phyloP scores from a whole-genome alignment of 2,329 filamentous ascomycete genomes.

The Fusarium sp. region DNA sequence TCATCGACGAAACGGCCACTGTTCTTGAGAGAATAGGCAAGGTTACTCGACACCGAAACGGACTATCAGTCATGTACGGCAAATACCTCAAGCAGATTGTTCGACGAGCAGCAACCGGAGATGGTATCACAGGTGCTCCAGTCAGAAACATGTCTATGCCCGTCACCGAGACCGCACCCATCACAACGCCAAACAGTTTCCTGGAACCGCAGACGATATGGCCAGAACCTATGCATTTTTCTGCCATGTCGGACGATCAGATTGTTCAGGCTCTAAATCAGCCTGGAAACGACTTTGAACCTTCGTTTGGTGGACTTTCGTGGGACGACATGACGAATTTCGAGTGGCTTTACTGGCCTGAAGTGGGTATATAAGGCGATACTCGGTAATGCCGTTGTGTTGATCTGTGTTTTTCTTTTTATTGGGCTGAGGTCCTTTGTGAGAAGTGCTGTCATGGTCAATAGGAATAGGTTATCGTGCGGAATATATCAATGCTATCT shows the following conservation, averaged over 20 bases:
- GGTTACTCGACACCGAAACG: slow-evolving; percentile 74
- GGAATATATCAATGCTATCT: neutral
- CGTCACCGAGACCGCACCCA: slow-evolving; percentile 29
- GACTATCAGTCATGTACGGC: slow-evolving; percentile 67
- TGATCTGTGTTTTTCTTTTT: neutral
- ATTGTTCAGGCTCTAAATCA: slow-evolving; percentile 75
- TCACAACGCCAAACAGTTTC: slow-evolving; percentile 41
- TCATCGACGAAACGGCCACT: slow-evolving; percentile 76
- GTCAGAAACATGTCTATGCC: slow-evolving; percentile 27
- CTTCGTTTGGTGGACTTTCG: slow-evolving; percentile 65
- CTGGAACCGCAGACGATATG: slow-evolving; percentile 52
- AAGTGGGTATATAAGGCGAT: slow-evolving; percentile 50
- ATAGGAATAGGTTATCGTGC: neutral
- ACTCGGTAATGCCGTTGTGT: neutral
- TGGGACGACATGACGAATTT: slow-evolving; percentile 70
- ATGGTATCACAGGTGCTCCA: slow-evolving; percentile 25
- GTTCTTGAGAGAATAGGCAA: slow-evolving; percentile 77
- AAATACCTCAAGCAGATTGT: slow-evolving; percentile 60
- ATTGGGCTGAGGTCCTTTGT: neutral
- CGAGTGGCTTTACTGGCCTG: slow-evolving; percentile 67
- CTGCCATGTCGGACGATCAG: slow-evolving; percentile 77
- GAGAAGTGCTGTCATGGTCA: neutral
- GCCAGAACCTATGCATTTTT: slow-evolving; percentile 70
- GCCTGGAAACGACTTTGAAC: slow-evolving; percentile 69
- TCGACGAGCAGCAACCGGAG: slow-evolving; percentile 49